phyloP scores from a whole-genome alignment of 768 basidiomycete species.

The Lentinus brumalis region DNA sequence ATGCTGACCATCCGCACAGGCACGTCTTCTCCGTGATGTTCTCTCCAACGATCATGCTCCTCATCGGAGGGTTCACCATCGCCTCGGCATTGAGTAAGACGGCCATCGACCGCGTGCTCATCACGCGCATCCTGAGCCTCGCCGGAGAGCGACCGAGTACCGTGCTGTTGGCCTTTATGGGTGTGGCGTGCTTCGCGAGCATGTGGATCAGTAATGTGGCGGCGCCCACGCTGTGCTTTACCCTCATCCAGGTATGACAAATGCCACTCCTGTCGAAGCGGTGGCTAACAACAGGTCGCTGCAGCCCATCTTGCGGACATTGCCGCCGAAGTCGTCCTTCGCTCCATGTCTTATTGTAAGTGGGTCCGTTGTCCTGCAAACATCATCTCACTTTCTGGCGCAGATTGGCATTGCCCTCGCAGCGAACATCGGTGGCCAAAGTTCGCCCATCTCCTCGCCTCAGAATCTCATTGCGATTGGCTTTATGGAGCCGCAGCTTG shows the following conservation, averaged over 20 bases:
- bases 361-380: constrained; percentile 7
- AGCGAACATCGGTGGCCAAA: constrained; percentile 96
- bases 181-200: constrained; percentile 93
- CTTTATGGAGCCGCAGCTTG: constrained; percentile 83
- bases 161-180: constrained; percentile 94
- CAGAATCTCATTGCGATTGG: constrained; percentile 93
- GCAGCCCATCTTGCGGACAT: constrained; percentile 90
- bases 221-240: constrained; percentile 95
- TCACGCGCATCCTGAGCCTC: constrained; percentile 86
- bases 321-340: constrained; percentile 85
- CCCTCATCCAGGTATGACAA: constrained; percentile 80
- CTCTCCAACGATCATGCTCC: constrained; percentile 96
- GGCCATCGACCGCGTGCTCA: constrained; percentile 88
- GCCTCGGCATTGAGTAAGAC: constrained; percentile 96
- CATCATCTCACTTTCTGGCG: not conserved
- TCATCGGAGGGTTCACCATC: constrained; percentile 97
- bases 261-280: not conserved
- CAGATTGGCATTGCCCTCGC: constrained; percentile 97
- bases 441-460: constrained; percentile 95
- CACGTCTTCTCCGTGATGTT: constrained; percentile 96
- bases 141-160: constrained; percentile 87
- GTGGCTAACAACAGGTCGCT: constrained; percentile 16
- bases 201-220: constrained; percentile 99
- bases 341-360: constrained; percentile 90
- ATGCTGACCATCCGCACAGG: constrained; percentile 40